Evolutionary conservation across 768 basidiomycete species (phyloP).

Genomic region (Leccinum arenicola): DNA sequence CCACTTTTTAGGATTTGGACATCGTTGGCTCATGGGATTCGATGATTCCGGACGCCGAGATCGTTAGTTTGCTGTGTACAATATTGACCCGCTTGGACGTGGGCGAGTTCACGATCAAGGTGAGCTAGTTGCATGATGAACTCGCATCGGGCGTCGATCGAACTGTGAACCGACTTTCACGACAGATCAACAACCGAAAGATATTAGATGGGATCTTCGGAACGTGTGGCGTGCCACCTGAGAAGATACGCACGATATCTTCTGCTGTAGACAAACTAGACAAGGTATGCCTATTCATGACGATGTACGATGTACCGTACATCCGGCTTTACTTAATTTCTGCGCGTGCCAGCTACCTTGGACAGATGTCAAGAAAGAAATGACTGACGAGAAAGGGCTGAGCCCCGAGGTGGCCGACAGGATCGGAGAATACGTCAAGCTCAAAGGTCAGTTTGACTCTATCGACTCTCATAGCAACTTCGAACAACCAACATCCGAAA

Average conservation of each 20-base stretch:
- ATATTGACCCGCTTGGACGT: slow-evolving; percentile 81
- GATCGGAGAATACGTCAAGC: slow-evolving; percentile 96
- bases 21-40: slow-evolving; percentile 90
- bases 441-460: slow-evolving; percentile 54
- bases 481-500: not conserved
- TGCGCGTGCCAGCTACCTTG: slow-evolving; percentile 62
- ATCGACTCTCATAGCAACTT: not conserved
- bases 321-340: not conserved
- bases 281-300: slow-evolving; percentile 54
- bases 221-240: slow-evolving; percentile 88
- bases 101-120: slow-evolving; percentile 94
- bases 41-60: slow-evolving; percentile 96
- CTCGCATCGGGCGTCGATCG: not conserved
- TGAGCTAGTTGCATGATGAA: slow-evolving; percentile 23
- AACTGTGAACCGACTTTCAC: not conserved
- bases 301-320: not conserved
- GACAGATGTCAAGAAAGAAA: slow-evolving; percentile 91
- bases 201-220: slow-evolving; percentile 97
- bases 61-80: slow-evolving; percentile 79
- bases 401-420: slow-evolving; percentile 78
- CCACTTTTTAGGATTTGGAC: slow-evolving; percentile 76
- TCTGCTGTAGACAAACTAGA: slow-evolving; percentile 98
- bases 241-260: slow-evolving; percentile 89
- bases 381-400: slow-evolving; percentile 94
- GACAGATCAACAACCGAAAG: slow-evolving; percentile 90